phyloP scores from a whole-genome alignment of 495 filamentous ascomycete genomes.

The Trichoderma asperelloides region DNA sequence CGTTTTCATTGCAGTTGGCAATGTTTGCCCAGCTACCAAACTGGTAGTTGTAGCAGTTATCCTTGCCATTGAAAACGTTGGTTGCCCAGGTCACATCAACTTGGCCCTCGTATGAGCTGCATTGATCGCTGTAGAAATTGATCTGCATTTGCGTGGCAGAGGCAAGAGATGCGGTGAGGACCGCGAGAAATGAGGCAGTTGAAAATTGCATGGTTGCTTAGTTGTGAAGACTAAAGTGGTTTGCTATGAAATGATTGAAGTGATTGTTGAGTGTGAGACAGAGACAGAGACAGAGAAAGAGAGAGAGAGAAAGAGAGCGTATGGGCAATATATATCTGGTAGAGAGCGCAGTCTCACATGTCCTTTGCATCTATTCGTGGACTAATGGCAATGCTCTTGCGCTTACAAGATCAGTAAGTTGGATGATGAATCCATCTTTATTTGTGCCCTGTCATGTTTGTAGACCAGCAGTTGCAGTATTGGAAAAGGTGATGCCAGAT shows the following conservation, averaged over 20 bases:
- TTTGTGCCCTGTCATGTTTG: no score
- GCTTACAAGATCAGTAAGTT: background rate
- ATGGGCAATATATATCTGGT: background rate
- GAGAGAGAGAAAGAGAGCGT: background rate
- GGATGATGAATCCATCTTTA: no score
- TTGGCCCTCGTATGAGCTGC: background rate
- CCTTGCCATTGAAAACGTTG: background rate
- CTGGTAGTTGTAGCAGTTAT: slow-evolving; percentile 1
- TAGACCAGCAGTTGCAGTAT: no score
- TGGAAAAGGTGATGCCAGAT: no score
- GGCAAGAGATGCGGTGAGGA: background rate
- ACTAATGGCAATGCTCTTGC: background rate
- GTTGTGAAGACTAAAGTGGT: no score
- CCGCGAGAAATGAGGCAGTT: background rate
- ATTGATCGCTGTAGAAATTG: background rate
- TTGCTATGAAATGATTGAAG: background rate
- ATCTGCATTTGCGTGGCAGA: background rate
- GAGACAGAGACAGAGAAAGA: background rate
- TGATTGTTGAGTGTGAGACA: background rate
- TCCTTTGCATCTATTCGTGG: background rate
- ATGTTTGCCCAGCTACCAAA: background rate
- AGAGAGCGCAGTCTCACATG: background rate
- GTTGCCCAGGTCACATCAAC: background rate
- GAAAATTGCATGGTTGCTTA: background rate
- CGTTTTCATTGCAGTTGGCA: background rate